A percentile compares a stretch with the other conserved stretches of the same genome.
These are phyloP conservation scores for Tripterygium wilfordii DNA, from an alignment of 177 flowering plant species.

Conservation along the genomic window DNA sequence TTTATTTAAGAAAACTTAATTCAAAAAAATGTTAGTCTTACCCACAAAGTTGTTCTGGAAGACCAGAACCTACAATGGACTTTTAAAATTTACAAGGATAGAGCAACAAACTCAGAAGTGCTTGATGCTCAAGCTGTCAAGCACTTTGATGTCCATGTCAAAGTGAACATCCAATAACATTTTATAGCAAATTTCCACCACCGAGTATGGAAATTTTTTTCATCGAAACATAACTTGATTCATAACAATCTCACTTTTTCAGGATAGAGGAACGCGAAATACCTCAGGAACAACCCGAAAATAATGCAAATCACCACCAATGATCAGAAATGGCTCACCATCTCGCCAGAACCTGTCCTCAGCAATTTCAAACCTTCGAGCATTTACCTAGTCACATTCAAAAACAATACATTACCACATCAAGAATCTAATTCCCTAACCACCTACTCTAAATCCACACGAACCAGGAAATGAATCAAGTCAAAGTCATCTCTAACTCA, in stretches of 20 bases:
- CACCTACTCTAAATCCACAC: not conserved
- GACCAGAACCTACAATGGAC: too few relatives aligned
- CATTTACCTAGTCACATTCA: not conserved
- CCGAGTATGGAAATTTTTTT: too few relatives aligned
- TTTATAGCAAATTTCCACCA: too few relatives aligned
- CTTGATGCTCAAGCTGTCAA: too few relatives aligned
- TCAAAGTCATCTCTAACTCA: too few relatives aligned
- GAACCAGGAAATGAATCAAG: not conserved
- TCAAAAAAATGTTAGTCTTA: too few relatives aligned
- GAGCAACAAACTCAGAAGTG: not conserved
- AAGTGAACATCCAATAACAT: too few relatives aligned
- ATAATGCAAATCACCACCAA: constrained; percentile 93
- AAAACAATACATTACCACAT: too few relatives aligned
- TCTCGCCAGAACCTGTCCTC: constrained; percentile 87
- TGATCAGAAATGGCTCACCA: constrained; percentile 63
- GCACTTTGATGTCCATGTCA: too few relatives aligned
- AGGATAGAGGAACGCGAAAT: not conserved
- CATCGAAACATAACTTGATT: too few relatives aligned
- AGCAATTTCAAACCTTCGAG: constrained; percentile 49
- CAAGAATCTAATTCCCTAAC: too few relatives aligned
- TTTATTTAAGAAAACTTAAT: not conserved
- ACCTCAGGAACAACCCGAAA: constrained; percentile 88
- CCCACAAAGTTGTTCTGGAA: too few relatives aligned
- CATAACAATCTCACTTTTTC: not conserved
- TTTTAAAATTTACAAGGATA: not conserved